Conservation (phyloP, 2,329 filamentous ascomycete genomes). For the Fusarium sp. region DNA sequence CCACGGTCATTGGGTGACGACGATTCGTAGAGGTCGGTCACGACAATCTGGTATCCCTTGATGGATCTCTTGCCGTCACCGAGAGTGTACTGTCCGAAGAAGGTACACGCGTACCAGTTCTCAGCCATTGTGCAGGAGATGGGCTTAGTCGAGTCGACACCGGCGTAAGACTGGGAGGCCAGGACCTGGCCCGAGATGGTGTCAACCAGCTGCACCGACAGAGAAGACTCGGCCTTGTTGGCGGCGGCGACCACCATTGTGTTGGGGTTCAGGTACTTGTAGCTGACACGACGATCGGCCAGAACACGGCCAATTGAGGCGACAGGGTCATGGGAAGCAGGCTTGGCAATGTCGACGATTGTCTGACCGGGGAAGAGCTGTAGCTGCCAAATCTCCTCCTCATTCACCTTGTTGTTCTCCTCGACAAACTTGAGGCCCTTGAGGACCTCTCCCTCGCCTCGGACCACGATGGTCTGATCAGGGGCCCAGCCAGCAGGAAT, state of each 20-base stretch:
- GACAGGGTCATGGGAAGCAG: constrained; percentile 85
- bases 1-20: constrained; percentile 87
- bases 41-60: constrained; percentile 88
- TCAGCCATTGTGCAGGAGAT: constrained; percentile 88
- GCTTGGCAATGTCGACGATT: constrained; percentile 77
- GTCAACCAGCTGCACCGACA: constrained; percentile 86
- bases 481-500: constrained; percentile 64
- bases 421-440: constrained; percentile 69
- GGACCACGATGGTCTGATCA: constrained; percentile 70
- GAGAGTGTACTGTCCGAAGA: constrained; percentile 75
- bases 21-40: constrained; percentile 94
- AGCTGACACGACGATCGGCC: constrained; percentile 91
- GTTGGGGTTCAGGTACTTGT: constrained; percentile 97
- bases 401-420: constrained; percentile 58
- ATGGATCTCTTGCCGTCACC: constrained; percentile 72
- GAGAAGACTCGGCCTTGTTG: constrained; percentile 70
- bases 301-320: constrained; percentile 96
- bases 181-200: constrained; percentile 88
- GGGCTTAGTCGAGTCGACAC: constrained; percentile 81
- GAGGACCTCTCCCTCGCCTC: constrained; percentile 64
- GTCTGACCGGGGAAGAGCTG: constrained; percentile 75
- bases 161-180: constrained; percentile 77
- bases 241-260: constrained; percentile 82
- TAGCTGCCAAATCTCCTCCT: constrained; percentile 80
- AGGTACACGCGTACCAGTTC: constrained; percentile 95